Base-by-base conservation (phyloP, 441 rosid species). In the Pelargonium fulgidum region DNA sequence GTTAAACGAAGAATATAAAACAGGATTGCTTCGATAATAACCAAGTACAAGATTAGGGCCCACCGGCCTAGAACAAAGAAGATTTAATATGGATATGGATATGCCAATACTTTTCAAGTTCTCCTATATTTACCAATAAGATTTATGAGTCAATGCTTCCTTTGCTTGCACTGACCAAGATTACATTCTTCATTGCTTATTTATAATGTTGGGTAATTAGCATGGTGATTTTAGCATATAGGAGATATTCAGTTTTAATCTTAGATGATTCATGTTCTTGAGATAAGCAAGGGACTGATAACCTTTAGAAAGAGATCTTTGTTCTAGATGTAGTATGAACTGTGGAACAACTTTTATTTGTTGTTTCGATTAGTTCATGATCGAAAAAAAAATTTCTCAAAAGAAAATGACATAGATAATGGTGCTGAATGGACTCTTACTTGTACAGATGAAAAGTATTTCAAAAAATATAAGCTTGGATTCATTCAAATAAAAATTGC, bases 401-500 rank as follows among this genome's bases (percentile, higher is more conserved):
- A 48, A 48, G 54, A 48, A 48, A 48, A 48, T 48, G 42, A 59
- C 10, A 20, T 24, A 59, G 11, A 11, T 26, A 22, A 59, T 59
- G 64, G 64, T 14, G 16, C 16, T 48, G 54, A 48, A 48, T 1
- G 54, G 54, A 12, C 6, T 48, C 54, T 48, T 5, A 14, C 54
- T 48, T 48, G 54, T 48, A 14, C 7, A 36, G 42, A 36, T 5
- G 42, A 36, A 48, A 12, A 48, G 54, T 59, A 22, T 59, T 3
- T 20, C 64, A 59, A 59, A 10, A 63, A 7, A 17, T 72, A 62
- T n/a, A 69, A 17, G 33, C 42, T 67, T 52, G 64, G 16, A 14
- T 41, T 66, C 24, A 58, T 70, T 33, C 52, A 69, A 62, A 77
- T 68, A 64, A 13, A 22, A 36, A 47, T 47, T 68, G 68, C 70